A percentile compares a stretch with the other conserved stretches of the same genome.
These are phyloP conservation scores for Podaxis sp. DNA, from an alignment of 768 basidiomycete genomes.

Conservation along the genomic window DNA sequence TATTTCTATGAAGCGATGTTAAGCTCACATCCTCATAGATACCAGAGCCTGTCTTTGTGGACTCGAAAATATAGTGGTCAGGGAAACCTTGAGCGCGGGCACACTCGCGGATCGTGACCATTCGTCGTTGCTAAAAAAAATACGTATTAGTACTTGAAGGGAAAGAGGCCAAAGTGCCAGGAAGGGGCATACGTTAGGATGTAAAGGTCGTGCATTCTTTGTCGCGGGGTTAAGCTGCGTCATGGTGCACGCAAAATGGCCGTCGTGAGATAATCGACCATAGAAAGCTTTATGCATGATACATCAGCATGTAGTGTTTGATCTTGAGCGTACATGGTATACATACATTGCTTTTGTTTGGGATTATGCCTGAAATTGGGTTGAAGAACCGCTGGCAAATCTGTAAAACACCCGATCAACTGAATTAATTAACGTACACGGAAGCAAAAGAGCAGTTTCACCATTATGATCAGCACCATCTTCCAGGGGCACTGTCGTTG, in stretches of 20 bases:
- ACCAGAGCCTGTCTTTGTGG: slow-evolving; percentile 36
- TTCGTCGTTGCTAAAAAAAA: slow-evolving; percentile 61
- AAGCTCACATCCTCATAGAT: slow-evolving; percentile 53
- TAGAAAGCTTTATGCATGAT: slow-evolving; percentile 41
- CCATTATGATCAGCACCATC: slow-evolving; percentile 52
- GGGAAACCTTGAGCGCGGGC: slow-evolving; percentile 82
- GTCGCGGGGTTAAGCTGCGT: slow-evolving; percentile 53
- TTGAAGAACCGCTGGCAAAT: slow-evolving; percentile 41
- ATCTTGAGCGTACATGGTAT: no score
- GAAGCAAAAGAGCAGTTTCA: slow-evolving; percentile 26
- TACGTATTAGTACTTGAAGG: neutral
- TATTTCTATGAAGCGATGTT: slow-evolving; percentile 1
- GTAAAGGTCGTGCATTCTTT: slow-evolving; percentile 46
- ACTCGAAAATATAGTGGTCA: slow-evolving; percentile 64
- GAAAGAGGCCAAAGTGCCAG: neutral
- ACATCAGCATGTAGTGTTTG: no score
- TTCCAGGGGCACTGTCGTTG: slow-evolving; percentile 53
- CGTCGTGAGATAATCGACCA: slow-evolving; percentile 52
- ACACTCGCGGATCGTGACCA: slow-evolving; percentile 64
- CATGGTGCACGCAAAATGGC: slow-evolving; percentile 63
- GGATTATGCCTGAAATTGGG: slow-evolving; percentile 25
- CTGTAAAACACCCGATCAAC: slow-evolving; percentile 24
- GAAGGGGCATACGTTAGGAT: slow-evolving; percentile 35
- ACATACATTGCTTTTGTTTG: neutral
- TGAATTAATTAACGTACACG: neutral